Evolutionary conservation across 2,329 filamentous ascomycete genomes (phyloP).

Genomic region (Trichoderma hamatum): DNA sequence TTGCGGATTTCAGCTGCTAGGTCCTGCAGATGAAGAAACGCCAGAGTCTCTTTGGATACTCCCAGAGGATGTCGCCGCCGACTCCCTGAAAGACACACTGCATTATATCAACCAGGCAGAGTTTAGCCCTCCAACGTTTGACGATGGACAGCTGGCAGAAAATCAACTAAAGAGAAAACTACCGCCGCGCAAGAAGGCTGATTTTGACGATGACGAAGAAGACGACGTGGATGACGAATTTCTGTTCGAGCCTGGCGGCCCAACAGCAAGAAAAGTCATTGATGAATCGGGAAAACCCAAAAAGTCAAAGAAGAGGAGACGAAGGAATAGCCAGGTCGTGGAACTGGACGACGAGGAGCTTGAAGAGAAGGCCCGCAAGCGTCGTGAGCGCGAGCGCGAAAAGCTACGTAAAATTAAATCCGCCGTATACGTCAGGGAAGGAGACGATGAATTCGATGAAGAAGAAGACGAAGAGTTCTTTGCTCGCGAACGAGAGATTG

Average conservation of each 20-base stretch:
- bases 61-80: conserved; percentile 65
- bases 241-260: conserved; percentile 71
- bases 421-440: conserved; percentile 75
- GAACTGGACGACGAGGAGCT: conserved; percentile 65
- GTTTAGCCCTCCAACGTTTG: conserved; percentile 75
- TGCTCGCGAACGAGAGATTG: conserved; percentile 64
- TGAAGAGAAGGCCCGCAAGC: conserved; percentile 62
- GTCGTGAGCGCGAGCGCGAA: conserved; percentile 71
- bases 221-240: conserved; percentile 55
- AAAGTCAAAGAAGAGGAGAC: conserved; percentile 47
- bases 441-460: conserved; percentile 86
- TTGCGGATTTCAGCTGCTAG: conserved; percentile 66
- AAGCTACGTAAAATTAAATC: conserved; percentile 83
- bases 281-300: conserved; percentile 61
- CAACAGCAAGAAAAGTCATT: conserved; percentile 58
- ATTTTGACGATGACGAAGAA: conserved; percentile 69
- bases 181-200: conserved; percentile 56
- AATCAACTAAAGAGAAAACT: conserved; percentile 77
- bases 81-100: conserved; percentile 68
- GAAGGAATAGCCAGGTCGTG: conserved; percentile 50
- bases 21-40: conserved; percentile 65
- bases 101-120: conserved; percentile 76
- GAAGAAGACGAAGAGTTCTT: conserved; percentile 76
- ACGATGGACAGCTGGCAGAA: conserved; percentile 73
- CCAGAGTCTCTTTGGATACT: conserved; percentile 78